Conservation (phyloP, 2,329 filamentous ascomycete genomes). For the Penicillium sp. region DNA sequence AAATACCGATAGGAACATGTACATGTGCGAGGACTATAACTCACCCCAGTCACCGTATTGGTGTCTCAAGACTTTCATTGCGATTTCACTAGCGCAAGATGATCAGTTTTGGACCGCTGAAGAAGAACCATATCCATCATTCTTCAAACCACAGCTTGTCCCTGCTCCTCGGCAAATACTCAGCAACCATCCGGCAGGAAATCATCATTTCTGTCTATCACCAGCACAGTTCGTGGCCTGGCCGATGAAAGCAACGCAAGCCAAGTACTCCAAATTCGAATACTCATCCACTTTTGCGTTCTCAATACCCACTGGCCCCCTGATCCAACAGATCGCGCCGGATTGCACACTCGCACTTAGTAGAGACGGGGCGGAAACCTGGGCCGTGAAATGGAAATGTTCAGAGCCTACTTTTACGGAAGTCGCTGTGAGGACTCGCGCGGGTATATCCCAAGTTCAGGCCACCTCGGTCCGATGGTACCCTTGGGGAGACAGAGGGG, state of each 20-base stretch:
- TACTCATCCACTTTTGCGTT: conserved; percentile 58
- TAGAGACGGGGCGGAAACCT: conserved; percentile 47
- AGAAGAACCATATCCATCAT: conserved; percentile 46
- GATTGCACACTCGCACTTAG: conserved; percentile 49
- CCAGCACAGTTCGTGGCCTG: conserved; percentile 49
- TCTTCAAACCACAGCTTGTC: conserved; percentile 21
- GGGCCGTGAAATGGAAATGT: conserved; percentile 47
- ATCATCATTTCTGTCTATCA: conserved; percentile 54
- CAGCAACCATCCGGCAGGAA: conserved; percentile 40
- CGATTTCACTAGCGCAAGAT: conserved; percentile 42
- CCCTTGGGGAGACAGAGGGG: conserved; percentile 25
- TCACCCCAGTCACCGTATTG: conserved; percentile 63
- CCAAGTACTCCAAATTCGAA: conserved; percentile 57
- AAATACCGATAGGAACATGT: conserved; percentile 53
- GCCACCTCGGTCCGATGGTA: conserved; percentile 19
- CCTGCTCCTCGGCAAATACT: conserved; percentile 54
- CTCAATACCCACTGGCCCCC: conserved; percentile 47
- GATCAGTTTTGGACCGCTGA: conserved; percentile 56
- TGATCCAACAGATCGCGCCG: conserved; percentile 50
- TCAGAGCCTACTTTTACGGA: conserved; percentile 13
- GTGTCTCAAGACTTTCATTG: conserved; percentile 59
- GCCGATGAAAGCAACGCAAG: conserved; percentile 50
- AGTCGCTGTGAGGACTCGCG: neutral
- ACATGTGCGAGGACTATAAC: conserved; percentile 63
- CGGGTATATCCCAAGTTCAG: neutral